Base-by-base conservation (phyloP, 2,329 filamentous ascomycete species). In the Alternaria longipes region DNA sequence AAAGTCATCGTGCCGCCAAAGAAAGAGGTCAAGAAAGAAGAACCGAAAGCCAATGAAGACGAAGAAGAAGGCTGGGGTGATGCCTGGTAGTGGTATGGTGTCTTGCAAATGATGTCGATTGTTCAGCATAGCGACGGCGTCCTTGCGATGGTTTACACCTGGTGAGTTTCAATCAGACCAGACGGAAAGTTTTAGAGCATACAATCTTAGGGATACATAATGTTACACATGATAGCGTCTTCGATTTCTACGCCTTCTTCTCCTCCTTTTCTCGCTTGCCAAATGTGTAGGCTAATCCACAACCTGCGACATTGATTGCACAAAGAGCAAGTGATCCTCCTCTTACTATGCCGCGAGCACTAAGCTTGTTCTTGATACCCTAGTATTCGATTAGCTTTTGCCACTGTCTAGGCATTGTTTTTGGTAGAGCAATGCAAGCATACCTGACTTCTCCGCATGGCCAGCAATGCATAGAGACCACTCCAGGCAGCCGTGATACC, bases 401-500 rank as follows among this genome's bases (percentile, higher is more conserved):
- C 16, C 20, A 16, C 11, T 16, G 34, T 34, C 9, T 14, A 24
- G 24, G 65, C 18, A 52, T 34, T 7, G n/a, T 32, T 8, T 22
- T 34, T 24, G 24, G 9, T 38, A 2, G 8, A 12, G 7, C 4
- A 1, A 4, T 50, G 16, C 1, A 38, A 34, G 68, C 72, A 34
- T 62, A 80, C 79, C 69, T 83, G 80, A 62, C 83, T 86, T 67
- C 89, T 81, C 63, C 89, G 81, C 58, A 83, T 78, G 3, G 89
- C 89, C 12, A 91, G 76, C 16, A 90, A 73, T n/a, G 89, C 79
- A 68, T 91, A 91, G 41, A 90, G 72, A 0, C 86, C 87, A 32
- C 86, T 89, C 86, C 88, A 89, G 0, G 88, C 87, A 8, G 87
- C 87, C 18, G 84, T 87, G 5, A 89, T 81, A 6, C 89, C 89